Percentiles rank a stretch among this genome's conserved stretches.
Conservation (phyloP, 192 early-diverging fungal species). For the Linnemannia exigua region DNA sequence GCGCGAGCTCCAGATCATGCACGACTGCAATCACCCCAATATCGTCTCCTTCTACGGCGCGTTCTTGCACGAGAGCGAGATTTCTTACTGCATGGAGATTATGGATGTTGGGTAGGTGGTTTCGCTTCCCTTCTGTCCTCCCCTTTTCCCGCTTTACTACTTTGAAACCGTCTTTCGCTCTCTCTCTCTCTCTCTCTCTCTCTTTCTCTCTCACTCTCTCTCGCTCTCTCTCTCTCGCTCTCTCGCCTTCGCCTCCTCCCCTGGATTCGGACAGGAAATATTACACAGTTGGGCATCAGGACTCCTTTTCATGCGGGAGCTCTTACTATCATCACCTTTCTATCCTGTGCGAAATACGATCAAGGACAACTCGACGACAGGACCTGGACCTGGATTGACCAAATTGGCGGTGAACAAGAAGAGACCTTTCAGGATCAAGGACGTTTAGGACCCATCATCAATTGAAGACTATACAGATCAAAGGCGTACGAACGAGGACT, state of each 20-base stretch:
- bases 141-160: not conserved
- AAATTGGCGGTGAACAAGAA: not conserved
- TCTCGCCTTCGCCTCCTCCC: not conserved
- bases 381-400: not conserved
- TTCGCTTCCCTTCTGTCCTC: not conserved
- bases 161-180: not conserved
- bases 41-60: conserved; percentile 99
- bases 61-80: conserved; percentile 86
- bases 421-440: not conserved
- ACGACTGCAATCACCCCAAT: conserved; percentile 94
- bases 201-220: not conserved
- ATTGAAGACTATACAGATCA: not conserved
- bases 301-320: not conserved
- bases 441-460: not conserved
- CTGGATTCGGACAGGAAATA: not conserved
- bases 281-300: too few relatives aligned
- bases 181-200: not conserved
- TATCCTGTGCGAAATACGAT: not conserved
- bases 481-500: not conserved
- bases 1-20: conserved; percentile 95
- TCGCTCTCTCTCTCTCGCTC: not conserved
- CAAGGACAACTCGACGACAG: not conserved
- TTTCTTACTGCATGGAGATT: conserved; percentile 98
- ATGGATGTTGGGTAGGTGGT: conserved; percentile 87
- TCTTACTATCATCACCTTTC: not conserved